Percentiles rank a stretch among this genome's conserved stretches.
Conservation (phyloP, 139 green algal species). For the Auxenochlorella pyrenoidosa region DNA sequence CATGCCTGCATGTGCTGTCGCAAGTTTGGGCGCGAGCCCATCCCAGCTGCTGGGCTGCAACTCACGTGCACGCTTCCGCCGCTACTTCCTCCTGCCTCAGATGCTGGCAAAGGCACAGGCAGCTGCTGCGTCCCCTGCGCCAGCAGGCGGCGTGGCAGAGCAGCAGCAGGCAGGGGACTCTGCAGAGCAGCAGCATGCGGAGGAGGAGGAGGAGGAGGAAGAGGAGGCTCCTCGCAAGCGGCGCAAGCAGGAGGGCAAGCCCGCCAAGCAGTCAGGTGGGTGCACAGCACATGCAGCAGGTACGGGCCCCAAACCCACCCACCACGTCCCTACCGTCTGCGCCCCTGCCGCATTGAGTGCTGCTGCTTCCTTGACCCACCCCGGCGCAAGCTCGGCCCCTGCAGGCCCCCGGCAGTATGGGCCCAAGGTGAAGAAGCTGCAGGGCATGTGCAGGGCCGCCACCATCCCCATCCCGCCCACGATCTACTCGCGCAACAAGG, state of each 20-base stretch:
- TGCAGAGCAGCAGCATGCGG: not conserved
- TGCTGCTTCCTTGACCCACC: not conserved
- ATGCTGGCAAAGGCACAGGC: not conserved
- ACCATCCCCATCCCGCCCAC: conserved; percentile 46
- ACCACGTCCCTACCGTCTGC: not conserved
- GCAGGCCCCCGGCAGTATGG: conserved; percentile 30
- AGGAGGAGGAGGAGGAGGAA: conserved; percentile 13
- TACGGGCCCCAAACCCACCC: too few relatives aligned
- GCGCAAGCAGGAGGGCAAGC: conserved; percentile 26
- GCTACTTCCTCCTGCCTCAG: not conserved
- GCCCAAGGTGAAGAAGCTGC: conserved; percentile 34
- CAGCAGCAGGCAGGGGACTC: not conserved
- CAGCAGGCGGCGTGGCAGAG: not conserved
- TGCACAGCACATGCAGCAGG: not conserved
- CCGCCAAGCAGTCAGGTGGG: conserved; percentile 8
- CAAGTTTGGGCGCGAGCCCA: too few relatives aligned
- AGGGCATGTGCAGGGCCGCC: conserved; percentile 37
- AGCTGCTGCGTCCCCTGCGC: not conserved
- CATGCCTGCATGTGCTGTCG: not conserved
- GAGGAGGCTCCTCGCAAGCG: not conserved
- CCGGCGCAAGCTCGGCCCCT: too few relatives aligned
- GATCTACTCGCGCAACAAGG: conserved; percentile 48
- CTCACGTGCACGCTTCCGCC: not conserved
- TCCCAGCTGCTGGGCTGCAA: not conserved
- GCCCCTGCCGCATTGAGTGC: not conserved